These are phyloP conservation scores for Tephrocybe sp. DNA, from an alignment of 768 basidiomycete species.

Conservation along the genomic window DNA sequence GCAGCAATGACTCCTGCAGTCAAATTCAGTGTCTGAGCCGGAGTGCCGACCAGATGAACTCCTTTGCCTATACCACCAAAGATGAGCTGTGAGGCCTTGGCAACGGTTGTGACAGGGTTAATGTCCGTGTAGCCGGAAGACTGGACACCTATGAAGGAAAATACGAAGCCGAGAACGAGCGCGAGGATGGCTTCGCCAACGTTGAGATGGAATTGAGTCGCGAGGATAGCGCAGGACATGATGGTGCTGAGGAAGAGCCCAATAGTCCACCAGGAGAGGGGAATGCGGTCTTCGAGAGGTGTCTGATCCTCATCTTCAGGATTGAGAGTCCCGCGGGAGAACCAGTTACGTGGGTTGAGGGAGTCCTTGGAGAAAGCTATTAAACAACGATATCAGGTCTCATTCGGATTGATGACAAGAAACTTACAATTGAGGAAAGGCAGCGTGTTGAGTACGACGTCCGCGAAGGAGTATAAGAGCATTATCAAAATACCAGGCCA, in stretches of 20 bases:
- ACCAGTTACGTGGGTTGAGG: conserved; percentile 28
- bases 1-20: conserved; percentile 51
- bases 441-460: conserved; percentile 40
- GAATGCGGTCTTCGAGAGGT: conserved; percentile 53
- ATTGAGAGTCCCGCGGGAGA: conserved; percentile 25
- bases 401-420: too few relatives aligned
- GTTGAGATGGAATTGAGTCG: conserved; percentile 52
- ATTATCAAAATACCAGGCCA: conserved; percentile 65
- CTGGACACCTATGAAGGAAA: conserved; percentile 68
- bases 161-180: conserved; percentile 58
- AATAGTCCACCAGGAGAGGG: conserved; percentile 49
- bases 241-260: conserved; percentile 48
- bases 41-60: conserved; percentile 25
- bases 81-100: conserved; percentile 62
- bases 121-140: conserved; percentile 58
- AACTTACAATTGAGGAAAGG: conserved; percentile 30
- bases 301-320: conserved; percentile 50
- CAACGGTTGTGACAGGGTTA: conserved; percentile 59
- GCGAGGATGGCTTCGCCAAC: conserved; percentile 57
- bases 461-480: conserved; percentile 57
- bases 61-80: conserved; percentile 62
- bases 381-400: background rate
- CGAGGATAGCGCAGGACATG: conserved; percentile 50
- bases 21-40: conserved; percentile 47
- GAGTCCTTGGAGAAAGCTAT: conserved; percentile 17